Conservation (phyloP, 352 stramenopile species). For the Plasmopara viticola region DNA sequence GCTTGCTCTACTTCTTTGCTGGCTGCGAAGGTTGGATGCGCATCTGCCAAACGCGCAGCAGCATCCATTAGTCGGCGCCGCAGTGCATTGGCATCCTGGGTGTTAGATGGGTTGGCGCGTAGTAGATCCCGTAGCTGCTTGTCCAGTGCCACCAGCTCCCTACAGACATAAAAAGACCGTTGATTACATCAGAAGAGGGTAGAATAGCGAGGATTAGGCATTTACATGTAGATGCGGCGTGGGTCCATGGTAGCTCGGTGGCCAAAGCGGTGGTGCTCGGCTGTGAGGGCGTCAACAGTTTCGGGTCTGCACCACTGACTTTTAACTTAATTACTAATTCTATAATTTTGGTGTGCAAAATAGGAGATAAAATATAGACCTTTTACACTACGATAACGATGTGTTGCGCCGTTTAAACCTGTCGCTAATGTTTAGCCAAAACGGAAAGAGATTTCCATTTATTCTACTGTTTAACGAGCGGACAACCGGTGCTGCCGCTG, state of each 20-base stretch:
- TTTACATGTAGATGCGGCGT: conserved; percentile 26
- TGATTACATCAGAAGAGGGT: not conserved
- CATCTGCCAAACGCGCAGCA: conserved; percentile 36
- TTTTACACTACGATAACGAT: no score
- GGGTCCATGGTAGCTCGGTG: conserved; percentile 26
- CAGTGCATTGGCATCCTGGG: conserved; percentile 50
- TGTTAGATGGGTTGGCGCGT: conserved; percentile 56
- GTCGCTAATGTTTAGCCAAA: no score
- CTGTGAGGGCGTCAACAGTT: conserved; percentile 5
- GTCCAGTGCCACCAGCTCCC: conserved; percentile 65
- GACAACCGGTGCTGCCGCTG: no score
- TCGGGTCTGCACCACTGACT: no score
- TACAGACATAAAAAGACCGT: conserved; percentile 8
- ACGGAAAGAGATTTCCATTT: no score
- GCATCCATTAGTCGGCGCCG: conserved; percentile 51
- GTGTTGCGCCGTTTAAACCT: no score
- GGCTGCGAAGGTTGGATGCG: conserved; percentile 47
- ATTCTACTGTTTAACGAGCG: no score
- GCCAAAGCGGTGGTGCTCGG: conserved; percentile 5
- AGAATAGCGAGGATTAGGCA: not conserved
- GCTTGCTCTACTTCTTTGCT: conserved; percentile 70
- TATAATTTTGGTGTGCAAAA: no score
- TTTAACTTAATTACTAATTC: no score
- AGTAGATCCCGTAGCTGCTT: conserved; percentile 69
- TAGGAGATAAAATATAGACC: no score